Conservation (phyloP, 2,329 filamentous ascomycete genomes). For the Talaromyces sp. region DNA sequence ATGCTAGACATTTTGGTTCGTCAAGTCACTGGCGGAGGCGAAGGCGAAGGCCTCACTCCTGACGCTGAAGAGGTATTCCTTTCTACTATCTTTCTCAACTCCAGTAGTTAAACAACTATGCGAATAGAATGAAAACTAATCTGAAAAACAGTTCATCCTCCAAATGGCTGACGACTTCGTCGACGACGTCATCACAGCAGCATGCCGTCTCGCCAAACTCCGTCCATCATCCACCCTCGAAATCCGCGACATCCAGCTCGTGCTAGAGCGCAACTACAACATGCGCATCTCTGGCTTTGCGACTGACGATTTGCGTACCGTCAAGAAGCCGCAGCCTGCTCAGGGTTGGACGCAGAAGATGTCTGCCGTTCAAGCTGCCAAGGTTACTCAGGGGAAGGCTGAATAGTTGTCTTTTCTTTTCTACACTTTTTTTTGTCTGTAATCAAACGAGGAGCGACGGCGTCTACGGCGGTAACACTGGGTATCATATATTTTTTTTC, state of each 20-base stretch:
- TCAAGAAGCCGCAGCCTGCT: constrained; percentile 86
- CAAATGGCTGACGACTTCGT: constrained; percentile 91
- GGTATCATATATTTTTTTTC: neutral
- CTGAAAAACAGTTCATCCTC: constrained; percentile 67
- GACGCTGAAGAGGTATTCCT: constrained; percentile 86
- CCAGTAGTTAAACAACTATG: too few relatives aligned
- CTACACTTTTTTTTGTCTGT: neutral
- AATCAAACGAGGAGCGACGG: neutral
- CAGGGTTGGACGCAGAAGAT: constrained; percentile 93
- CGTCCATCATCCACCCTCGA: constrained; percentile 86
- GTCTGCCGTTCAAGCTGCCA: constrained; percentile 91
- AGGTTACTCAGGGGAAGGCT: constrained; percentile 52
- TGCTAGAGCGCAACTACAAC: constrained; percentile 80
- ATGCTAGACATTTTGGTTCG: constrained; percentile 93
- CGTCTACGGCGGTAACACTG: neutral
- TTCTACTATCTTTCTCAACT: neutral
- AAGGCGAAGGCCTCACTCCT: constrained; percentile 73
- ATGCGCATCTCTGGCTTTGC: constrained; percentile 92
- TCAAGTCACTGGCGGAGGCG: constrained; percentile 78
- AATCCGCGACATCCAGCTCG: constrained; percentile 76
- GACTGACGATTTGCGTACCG: constrained; percentile 87
- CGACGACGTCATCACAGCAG: constrained; percentile 78
- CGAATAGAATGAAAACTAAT: too few relatives aligned
- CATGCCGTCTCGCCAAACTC: constrained; percentile 88
- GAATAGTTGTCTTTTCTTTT: constrained; percentile 31